phyloP scores from a whole-genome alignment of 441 rosid species.

The Adansonia grandidieri region DNA sequence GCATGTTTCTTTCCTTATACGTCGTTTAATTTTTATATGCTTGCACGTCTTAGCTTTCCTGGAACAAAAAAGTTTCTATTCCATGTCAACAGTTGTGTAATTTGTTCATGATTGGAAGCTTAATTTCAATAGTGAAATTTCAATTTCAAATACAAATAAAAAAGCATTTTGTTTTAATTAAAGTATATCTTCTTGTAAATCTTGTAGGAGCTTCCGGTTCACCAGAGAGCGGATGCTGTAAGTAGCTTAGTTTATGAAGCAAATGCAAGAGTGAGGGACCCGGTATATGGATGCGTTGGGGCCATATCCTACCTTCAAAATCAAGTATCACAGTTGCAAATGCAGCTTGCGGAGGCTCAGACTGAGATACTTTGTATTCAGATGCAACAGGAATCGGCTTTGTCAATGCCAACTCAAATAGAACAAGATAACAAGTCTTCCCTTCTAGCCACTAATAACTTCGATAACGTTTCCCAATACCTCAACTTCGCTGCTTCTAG shows the following conservation, averaged over 20 bases:
- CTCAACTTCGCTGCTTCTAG: conserved; percentile 54
- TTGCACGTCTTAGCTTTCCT: neutral
- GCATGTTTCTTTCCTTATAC: conserved; percentile 27
- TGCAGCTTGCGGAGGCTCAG: conserved; percentile 90
- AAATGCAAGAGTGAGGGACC: conserved; percentile 86
- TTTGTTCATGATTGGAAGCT: neutral
- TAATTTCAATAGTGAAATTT: too few relatives aligned
- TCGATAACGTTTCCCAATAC: conserved; percentile 46
- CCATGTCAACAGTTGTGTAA: neutral
- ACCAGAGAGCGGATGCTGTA: conserved; percentile 86
- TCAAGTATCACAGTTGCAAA: conserved; percentile 86
- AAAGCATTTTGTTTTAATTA: neutral
- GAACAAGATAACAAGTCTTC: conserved; percentile 48
- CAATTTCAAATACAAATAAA: neutral
- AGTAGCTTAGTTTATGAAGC: conserved; percentile 93
- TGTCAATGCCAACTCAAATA: conserved; percentile 26
- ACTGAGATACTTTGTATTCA: conserved; percentile 85
- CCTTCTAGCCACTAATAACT: conserved; percentile 37
- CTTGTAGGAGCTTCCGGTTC: conserved; percentile 70
- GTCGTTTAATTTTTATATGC: neutral
- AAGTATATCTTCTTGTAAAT: neutral
- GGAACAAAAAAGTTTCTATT: neutral
- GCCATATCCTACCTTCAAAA: conserved; percentile 83
- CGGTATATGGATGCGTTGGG: conserved; percentile 91
- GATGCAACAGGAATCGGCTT: conserved; percentile 59